Base-by-base conservation (phyloP, 305 asterid species). In the Fraxinus ornus region DNA sequence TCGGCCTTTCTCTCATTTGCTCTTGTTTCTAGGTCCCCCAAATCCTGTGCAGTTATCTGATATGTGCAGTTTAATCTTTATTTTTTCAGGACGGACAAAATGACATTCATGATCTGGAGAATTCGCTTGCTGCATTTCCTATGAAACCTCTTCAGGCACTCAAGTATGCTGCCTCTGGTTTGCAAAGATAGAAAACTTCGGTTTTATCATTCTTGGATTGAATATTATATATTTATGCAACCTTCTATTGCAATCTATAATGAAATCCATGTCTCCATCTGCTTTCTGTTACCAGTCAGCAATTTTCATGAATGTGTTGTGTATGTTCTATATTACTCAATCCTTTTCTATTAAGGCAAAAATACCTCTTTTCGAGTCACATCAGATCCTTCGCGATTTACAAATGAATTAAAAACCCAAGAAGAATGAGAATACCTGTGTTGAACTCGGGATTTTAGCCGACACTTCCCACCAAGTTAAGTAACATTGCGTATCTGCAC, bases 131-230 rank as follows among this genome's bases (percentile, higher is more conserved):
- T 90, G 91, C 92, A 78, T 95, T 95, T 91, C 97, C 98, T 73
- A 88, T 89, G 77, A 92, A 95, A 90, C 98, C 98, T 85, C 92
- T 95, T 77, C 93, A 90, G 88, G 98, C 98, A 77, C 98, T 95
- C 88, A 92, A 91, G 98, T 95, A 91, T 81, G 88, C 77, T 37
- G 66, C 81, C 80, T 60, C 32, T 60, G 32, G 15, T 60, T 60
- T 60, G 70, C 70, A 21, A 3, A 60, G 13, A 10, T 60, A 21
- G 70, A 60, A 60, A 21, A 21, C 3, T 60, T 21, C 5, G 15
- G 9, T 60, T 60, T 60, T 9, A 8, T 60, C 13, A 60, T 60
- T 60, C 70, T 60, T 60, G 32, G 32, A 60, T 60, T 19, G 13
- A 7, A 60, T 60, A 60, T 60, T 3, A 60, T 60, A 60, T 60